These are phyloP conservation scores for Keqinozyma sinolaborantium DNA, from an alignment of 1,139 yeast genomes.

Conservation along the genomic window DNA sequence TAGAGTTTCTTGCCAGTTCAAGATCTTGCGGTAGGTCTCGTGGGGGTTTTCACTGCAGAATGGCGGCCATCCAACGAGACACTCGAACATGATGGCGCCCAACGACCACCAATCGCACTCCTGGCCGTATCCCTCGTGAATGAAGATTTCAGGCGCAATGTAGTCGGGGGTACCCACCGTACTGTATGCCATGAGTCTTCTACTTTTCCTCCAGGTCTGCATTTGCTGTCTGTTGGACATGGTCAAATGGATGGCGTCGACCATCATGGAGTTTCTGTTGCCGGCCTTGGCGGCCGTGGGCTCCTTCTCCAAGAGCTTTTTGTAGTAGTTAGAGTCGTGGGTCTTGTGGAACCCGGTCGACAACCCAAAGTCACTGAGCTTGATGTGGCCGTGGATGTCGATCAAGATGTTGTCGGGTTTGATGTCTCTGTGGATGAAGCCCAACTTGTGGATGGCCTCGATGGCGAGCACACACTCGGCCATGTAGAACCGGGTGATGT, in stretches of 20 bases:
- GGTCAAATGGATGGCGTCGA: constrained; percentile 92
- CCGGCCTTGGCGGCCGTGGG: constrained; percentile 10
- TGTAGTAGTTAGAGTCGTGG: constrained; percentile 75
- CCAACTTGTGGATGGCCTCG: constrained; percentile 77
- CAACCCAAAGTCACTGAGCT: constrained; percentile 77
- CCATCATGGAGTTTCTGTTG: constrained; percentile 79
- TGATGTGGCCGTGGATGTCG: constrained; percentile 77
- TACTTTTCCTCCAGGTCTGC: constrained; percentile 96
- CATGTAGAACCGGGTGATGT: constrained; percentile 79
- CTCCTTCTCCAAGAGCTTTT: constrained; percentile 67
- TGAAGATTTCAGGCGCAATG: constrained; percentile 96
- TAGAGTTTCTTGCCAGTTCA: constrained; percentile 92
- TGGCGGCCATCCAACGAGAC: constrained; percentile 99
- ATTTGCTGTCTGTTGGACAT: constrained; percentile 96
- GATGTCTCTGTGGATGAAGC: constrained; percentile 76
- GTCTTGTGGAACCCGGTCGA: constrained; percentile 86
- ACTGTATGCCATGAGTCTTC: constrained; percentile 96
- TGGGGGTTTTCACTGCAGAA: constrained; percentile 99
- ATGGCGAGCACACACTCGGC: constrained; percentile 85
- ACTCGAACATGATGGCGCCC: constrained; percentile 98
- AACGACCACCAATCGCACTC: constrained; percentile 99
- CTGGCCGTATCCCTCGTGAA: constrained; percentile 97
- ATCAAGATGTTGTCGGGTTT: constrained; percentile 80
- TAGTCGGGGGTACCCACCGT: constrained; percentile 99
- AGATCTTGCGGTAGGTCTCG: constrained; percentile 90